Base-by-base conservation (phyloP, 257 asterid genomes). In the Solanum chiquidenum region DNA sequence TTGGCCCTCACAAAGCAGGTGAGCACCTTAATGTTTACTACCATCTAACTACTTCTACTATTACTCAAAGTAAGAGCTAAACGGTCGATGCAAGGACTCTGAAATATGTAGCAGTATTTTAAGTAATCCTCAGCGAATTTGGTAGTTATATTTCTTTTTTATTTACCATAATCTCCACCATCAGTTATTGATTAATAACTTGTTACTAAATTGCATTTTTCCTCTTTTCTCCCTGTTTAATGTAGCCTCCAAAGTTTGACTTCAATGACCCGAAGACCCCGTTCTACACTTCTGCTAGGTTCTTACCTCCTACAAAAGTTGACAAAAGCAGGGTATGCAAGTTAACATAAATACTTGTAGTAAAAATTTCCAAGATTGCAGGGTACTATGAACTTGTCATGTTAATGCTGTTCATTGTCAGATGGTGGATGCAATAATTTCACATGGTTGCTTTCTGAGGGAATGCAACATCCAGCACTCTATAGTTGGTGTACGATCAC, bases 1-100 rank as follows among this genome's bases (percentile, higher is more conserved):
- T 93, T 97, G 92, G 99, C 98, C 88, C 98, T 97, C 83, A 90
- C 99, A 2, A 93, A 96, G 90, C 98, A 97, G 98, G 98, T 95
- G 55, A 20, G 14, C 55, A 72, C 68, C 55, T 40, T 83, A 44
- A 79, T 71, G 38, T 46, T 44, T 80, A 29, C 66, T 80, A 16
- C 62, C 60, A 38, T 25, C 37, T 77, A 33, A 77, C 49, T 10
- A 12, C 68, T 72, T 58, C 55, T 66, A 23, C 69, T 68, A 21
- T 73, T 84, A 27, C 25, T 44, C 76, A 5, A 62, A 46, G 27
- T 66, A 12, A 44, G 75, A 82, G 64, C 29, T 40, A 34, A 8
- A 80, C 27, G 23, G 18, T 77, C 42, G 89, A 66, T 29, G 52
- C 84, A 42, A 77, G 62, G 37, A 77, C 52, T 40, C 44, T 86